Evolutionary conservation across 441 rosid genomes (phyloP).

Genomic region (Erodium moschatum): DNA sequence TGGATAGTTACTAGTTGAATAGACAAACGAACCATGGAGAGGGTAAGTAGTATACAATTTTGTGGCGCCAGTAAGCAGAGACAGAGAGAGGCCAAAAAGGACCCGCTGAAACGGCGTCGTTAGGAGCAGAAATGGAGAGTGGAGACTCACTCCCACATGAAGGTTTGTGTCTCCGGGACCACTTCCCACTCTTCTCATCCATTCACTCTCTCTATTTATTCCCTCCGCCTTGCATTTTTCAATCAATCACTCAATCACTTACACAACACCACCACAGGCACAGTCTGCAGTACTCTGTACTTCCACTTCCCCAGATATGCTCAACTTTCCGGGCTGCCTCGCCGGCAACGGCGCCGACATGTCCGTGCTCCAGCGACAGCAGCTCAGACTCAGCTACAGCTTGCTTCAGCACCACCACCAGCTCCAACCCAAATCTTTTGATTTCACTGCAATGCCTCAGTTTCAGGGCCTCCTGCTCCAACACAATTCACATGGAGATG

Average conservation of each 20-base stretch:
- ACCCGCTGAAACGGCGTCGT: constrained; percentile 4
- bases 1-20: not conserved
- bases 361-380: constrained; percentile 6
- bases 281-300: not conserved
- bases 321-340: constrained; percentile 1
- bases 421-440: not conserved
- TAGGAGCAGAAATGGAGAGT: not conserved
- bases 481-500: not conserved
- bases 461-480: not conserved
- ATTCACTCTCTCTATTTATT: not conserved
- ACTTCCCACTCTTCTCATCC: constrained; percentile 9
- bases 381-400: not conserved
- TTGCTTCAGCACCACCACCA: not conserved
- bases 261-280: not conserved
- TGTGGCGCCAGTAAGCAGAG: not conserved
- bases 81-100: constrained; percentile 7
- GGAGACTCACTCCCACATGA: constrained; percentile 3
- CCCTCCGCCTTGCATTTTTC: not conserved
- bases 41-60: no score
- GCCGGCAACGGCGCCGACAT: constrained; percentile 4
- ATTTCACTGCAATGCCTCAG: constrained; percentile 2
- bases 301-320: not conserved
- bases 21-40: no score
- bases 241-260: not conserved
- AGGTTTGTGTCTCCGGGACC: not conserved